Evolutionary conservation across 495 filamentous ascomycete species (phyloP), one percentile per base, ranked within the genome.

Genomic region (Parathielavia appendiculata): DNA sequence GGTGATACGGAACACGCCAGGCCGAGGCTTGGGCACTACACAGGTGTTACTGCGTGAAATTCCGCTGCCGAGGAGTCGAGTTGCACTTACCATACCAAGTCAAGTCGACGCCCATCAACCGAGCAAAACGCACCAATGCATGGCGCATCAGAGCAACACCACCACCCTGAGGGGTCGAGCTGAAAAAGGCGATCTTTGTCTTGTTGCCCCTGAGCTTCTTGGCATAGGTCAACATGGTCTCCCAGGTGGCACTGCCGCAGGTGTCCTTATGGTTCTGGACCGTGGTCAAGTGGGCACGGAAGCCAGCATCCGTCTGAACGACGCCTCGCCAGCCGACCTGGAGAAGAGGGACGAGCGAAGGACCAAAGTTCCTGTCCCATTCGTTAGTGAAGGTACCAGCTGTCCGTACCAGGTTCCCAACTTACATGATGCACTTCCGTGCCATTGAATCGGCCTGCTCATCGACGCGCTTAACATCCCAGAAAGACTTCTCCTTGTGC

Each of bases 101-200:
- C 62, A 86, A 76, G 57, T 91, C 79, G 8, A 90, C 84, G 1
- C 85, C 86, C 51, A 91, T 54, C 5, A 80, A 69, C 61, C 81
- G 76, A n/a, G 85, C 80, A 57, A 92, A 89, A 45, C 91, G 78
- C 32, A 91, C 79, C 22, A 93, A 76, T 16, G 91, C 88, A 73
- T 95, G 91, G 45, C 90, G 79, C 91, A 96, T 96, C 38, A 95
- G 76, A 9, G 89, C 88, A 20, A 96, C 90, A 23, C 90, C 91
- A 55, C 91, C 91, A 22, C 91, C 90, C 66, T 95, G 89, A 1
- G 91, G 90, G 1, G 91, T 93, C 41, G 84, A 82, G 63, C 85
- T 90, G 77, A 95, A 95, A 75, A 91, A 93, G 0, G 90, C 90
- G 64, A 93, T 80, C 63, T 85, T 88, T 49, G 83, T 76, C 36